Evolutionary conservation across 331 rosid genomes (phyloP).

Genomic region (Pyracantha coccinea): DNA sequence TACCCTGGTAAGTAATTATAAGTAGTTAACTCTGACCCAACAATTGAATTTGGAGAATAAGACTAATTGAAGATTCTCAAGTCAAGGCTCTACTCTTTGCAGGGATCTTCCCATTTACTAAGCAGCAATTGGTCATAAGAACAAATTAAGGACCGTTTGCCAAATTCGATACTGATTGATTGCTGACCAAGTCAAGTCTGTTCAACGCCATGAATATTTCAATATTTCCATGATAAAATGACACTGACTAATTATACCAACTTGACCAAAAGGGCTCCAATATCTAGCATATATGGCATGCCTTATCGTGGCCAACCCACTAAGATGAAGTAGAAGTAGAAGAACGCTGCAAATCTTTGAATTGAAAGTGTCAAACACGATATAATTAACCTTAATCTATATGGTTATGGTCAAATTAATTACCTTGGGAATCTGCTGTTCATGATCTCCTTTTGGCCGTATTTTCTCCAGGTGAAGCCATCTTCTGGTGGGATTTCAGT

Average conservation of each 20-base stretch:
- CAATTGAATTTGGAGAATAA: background rate
- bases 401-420: background rate
- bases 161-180: background rate
- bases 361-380: background rate
- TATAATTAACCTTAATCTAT: background rate
- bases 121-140: background rate
- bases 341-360: background rate
- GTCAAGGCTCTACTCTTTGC: background rate
- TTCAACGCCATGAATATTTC: background rate
- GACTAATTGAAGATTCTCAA: background rate
- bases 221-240: background rate
- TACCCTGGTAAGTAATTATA: background rate
- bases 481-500: conserved; percentile 70
- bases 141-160: too few relatives aligned
- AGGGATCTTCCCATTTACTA: background rate
- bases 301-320: background rate
- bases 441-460: conserved; percentile 79
- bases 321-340: background rate
- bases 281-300: background rate
- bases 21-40: background rate
- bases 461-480: conserved; percentile 71
- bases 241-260: background rate
- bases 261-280: background rate
- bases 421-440: conserved; percentile 61
- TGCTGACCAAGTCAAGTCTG: background rate